Percentiles rank a stretch among this genome's conserved stretches.
These are phyloP conservation scores for Aspergillus pseudonomiae DNA, from an alignment of 2,329 filamentous ascomycete genomes.

Conservation along the genomic window DNA sequence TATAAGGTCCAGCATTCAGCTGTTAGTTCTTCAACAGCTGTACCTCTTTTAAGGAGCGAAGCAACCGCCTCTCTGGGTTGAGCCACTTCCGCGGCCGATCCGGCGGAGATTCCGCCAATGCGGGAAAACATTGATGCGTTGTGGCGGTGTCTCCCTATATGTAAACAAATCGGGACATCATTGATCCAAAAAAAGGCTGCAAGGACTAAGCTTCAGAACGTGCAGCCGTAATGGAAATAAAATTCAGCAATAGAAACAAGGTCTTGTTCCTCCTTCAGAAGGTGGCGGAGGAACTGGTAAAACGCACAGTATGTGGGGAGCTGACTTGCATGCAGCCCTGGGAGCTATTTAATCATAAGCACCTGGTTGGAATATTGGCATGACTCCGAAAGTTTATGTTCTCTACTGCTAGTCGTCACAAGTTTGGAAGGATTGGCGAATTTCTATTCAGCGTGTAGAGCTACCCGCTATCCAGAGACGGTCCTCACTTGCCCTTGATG, in stretches of 20 bases:
- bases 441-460: not conserved
- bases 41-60: slow-evolving; percentile 16
- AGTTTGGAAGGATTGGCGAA: not conserved
- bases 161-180: not conserved
- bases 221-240: not conserved
- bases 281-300: not conserved
- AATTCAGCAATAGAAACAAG: not conserved
- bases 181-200: not conserved
- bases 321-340: not conserved
- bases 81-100: slow-evolving; percentile 38
- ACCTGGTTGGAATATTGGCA: not conserved
- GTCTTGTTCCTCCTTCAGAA: not conserved
- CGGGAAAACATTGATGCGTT: slow-evolving; percentile 36
- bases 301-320: not conserved
- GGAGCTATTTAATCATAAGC: not conserved
- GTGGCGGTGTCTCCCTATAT: slow-evolving; percentile 27
- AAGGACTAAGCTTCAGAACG: not conserved
- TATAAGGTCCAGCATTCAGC: not conserved
- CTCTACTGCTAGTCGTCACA: not conserved
- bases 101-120: slow-evolving; percentile 25
- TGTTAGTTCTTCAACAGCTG: not conserved
- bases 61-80: slow-evolving; percentile 19
- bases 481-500: not conserved
- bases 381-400: not conserved
- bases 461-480: not conserved